Percentiles rank a stretch among this genome's conserved stretches.
Evolutionary conservation across 2,329 filamentous ascomycete species (phyloP).

Genomic region (Pseudogymnoascus sp.): DNA sequence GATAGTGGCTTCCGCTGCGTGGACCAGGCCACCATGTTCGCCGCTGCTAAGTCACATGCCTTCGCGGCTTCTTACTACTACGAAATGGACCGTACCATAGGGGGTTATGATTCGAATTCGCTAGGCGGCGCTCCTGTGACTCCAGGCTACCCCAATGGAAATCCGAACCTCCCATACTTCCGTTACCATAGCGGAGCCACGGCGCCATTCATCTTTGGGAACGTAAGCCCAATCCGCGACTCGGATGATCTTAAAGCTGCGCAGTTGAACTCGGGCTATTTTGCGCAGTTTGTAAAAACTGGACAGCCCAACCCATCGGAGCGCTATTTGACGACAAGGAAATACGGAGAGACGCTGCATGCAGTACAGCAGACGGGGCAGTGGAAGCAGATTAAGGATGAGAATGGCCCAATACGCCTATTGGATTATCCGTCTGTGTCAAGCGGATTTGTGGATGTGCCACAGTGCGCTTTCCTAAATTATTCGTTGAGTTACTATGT

Average conservation of each 20-base stretch:
- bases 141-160: constrained; percentile 35
- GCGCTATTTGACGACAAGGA: constrained; percentile 36
- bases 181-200: constrained; percentile 42
- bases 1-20: constrained; percentile 48
- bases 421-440: constrained; percentile 38
- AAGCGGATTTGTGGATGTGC: constrained; percentile 37
- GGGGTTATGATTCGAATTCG: constrained; percentile 43
- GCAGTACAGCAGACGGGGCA: constrained; percentile 33
- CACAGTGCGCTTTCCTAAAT: constrained; percentile 40
- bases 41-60: constrained; percentile 31
- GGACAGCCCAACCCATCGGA: constrained; percentile 39
- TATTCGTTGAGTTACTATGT: constrained; percentile 37
- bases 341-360: constrained; percentile 36
- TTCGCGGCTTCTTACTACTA: constrained; percentile 44
- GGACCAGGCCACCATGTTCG: constrained; percentile 47
- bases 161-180: constrained; percentile 45
- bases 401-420: constrained; percentile 34
- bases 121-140: constrained; percentile 37
- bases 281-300: constrained; percentile 38
- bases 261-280: constrained; percentile 40
- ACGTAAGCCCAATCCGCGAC: constrained; percentile 35
- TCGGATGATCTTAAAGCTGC: constrained; percentile 37
- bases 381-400: constrained; percentile 34
- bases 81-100: constrained; percentile 41
- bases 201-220: constrained; percentile 40